These are phyloP conservation scores for Escovopsis sp. DNA, from an alignment of 2,329 filamentous ascomycete genomes.

Conservation along the genomic window DNA sequence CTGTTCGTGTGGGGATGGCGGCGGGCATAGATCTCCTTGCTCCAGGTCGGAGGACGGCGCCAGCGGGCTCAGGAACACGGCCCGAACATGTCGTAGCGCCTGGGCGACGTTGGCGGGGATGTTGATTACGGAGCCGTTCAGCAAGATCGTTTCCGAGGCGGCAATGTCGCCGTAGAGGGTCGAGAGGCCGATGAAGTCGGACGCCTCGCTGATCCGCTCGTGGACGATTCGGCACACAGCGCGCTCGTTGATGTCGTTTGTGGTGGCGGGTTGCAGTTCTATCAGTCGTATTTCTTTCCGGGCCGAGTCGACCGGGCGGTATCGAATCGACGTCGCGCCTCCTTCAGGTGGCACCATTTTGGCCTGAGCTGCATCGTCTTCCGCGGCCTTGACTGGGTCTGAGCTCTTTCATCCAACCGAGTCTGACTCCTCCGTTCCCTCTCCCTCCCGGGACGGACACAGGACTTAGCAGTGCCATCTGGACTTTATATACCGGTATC, in stretches of 20 bases:
- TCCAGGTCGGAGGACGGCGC: conserved; percentile 2
- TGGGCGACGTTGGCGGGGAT: conserved; percentile 16
- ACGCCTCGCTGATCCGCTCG: conserved; percentile 11
- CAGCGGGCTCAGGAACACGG: conserved; percentile 17
- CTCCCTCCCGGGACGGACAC: no score
- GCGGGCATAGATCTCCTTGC: no score
- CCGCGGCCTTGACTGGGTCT: not conserved
- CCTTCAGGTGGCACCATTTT: conserved; percentile 5
- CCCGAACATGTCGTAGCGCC: conserved; percentile 18
- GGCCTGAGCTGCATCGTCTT: conserved; percentile 2
- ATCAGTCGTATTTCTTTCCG: conserved; percentile 18
- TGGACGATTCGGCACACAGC: conserved; percentile 20
- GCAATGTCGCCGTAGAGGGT: conserved; percentile 15
- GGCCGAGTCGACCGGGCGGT: conserved; percentile 9
- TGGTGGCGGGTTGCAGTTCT: conserved; percentile 16
- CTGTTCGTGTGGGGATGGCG: no score
- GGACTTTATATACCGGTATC: no score
- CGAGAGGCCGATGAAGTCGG: conserved; percentile 17
- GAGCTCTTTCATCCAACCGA: no score
- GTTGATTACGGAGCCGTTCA: conserved; percentile 14
- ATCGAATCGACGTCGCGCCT: conserved; percentile 6
- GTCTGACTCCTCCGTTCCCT: no score
- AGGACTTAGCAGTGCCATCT: no score
- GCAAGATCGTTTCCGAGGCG: conserved; percentile 15
- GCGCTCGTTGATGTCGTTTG: conserved; percentile 13